phyloP scores from a whole-genome alignment of 2,329 filamentous ascomycete genomes.

The Westerdykella sp. region DNA sequence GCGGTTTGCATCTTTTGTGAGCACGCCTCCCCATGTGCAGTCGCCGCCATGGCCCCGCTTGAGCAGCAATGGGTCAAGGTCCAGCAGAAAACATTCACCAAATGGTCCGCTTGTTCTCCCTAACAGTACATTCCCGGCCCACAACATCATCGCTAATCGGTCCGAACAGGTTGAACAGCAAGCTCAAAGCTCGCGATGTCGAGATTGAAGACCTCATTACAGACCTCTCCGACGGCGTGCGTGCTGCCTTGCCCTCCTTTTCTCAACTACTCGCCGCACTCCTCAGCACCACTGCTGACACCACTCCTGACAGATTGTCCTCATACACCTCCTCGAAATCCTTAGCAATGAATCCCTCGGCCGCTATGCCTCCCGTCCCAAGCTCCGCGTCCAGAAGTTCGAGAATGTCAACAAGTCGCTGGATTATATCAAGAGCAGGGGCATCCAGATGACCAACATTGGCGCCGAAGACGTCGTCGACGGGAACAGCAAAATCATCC shows the following conservation, averaged over 20 bases:
- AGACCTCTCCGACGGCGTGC: constrained; percentile 89
- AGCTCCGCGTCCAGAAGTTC: constrained; percentile 91
- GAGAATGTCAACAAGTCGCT: constrained; percentile 97
- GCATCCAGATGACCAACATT: constrained; percentile 97
- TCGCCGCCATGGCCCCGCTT: constrained; percentile 39
- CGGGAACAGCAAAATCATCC: constrained; percentile 93
- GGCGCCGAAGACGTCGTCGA: constrained; percentile 97
- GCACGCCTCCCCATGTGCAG: constrained; percentile 17
- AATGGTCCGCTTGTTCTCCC: constrained; percentile 59
- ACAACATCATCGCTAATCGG: constrained; percentile 15
- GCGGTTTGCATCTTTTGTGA: too few species aligned
- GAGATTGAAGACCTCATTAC: constrained; percentile 80
- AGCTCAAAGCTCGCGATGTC: constrained; percentile 71
- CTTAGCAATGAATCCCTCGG: constrained; percentile 91
- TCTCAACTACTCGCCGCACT: background rate
- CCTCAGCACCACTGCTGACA: background rate
- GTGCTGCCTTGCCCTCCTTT: constrained; percentile 34
- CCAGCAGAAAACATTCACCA: constrained; percentile 98
- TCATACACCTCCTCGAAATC: constrained; percentile 96
- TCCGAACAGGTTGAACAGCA: constrained; percentile 78
- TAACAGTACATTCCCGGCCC: background rate
- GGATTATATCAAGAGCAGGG: constrained; percentile 82
- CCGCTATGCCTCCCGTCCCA: constrained; percentile 92
- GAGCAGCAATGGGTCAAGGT: constrained; percentile 66
- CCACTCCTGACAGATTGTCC: constrained; percentile 59